phyloP scores from a whole-genome alignment of 495 filamentous ascomycete species.

The Trichoderma orchidacearum region DNA sequence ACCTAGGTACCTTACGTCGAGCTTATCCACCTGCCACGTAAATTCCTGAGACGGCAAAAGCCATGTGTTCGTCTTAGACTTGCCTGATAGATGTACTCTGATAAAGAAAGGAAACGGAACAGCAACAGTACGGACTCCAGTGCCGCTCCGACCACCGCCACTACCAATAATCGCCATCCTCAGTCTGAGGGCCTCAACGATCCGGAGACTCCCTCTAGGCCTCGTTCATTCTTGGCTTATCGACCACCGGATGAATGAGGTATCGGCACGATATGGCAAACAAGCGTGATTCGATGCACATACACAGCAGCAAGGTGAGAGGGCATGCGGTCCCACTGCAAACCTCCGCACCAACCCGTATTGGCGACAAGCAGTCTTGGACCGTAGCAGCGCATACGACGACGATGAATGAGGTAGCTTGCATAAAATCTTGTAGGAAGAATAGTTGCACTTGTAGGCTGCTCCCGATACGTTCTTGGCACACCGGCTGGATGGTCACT shows the following conservation, averaged over 20 bases:
- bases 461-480: too few species aligned
- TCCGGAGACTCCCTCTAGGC: background rate
- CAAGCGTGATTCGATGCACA: background rate
- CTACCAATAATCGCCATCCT: too few species aligned
- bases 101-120: background rate
- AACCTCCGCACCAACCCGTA: background rate
- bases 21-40: background rate
- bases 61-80: background rate
- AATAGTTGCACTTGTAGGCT: too few species aligned
- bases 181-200: too few species aligned
- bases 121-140: background rate
- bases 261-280: background rate
- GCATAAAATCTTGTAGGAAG: too few species aligned
- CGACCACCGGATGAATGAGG: too few species aligned
- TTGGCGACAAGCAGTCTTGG: background rate
- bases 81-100: background rate
- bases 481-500: background rate
- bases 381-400: too few species aligned
- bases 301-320: background rate
- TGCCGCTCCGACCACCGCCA: too few species aligned
- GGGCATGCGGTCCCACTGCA: background rate
- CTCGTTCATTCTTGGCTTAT: background rate
- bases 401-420: too few species aligned
- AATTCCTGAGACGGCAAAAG: background rate
- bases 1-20: background rate